Base-by-base conservation (phyloP, 2,329 filamentous ascomycete species). In the Alternaria conjuncta region DNA sequence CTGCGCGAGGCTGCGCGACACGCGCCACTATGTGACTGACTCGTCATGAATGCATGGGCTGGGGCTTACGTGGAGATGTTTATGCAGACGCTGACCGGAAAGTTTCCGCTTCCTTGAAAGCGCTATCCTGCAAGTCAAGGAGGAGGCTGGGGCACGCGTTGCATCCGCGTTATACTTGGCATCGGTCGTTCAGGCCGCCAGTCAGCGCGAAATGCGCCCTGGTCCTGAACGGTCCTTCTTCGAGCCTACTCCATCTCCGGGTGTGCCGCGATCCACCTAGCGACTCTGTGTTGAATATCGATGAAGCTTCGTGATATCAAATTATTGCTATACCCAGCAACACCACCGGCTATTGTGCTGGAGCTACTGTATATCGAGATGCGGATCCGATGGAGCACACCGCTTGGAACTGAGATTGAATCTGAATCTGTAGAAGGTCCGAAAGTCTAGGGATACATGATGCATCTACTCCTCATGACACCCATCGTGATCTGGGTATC, bases 401-500 rank as follows among this genome's bases (percentile, higher is more conserved):
- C 45, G 18, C n/a, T 47, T 50, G 20, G 32, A 53, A n/a, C 3
- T 41, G 49, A 53, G 21, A 53, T 41, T n/a, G 49, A 25, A 36
- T 36, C 13, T 41, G 49, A 51, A 30, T 57, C 30, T 61, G 30
- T 25, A 54, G n/a, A 55, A 62, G 41, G 47, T 53, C 57, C 57
- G 54, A 28, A 23, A 53, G 23, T 53, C 47, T 51, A 56, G 32
- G 10, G 10, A 51, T 63, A 60, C 56, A 60, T 57, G 15, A 43
- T 53, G 25, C 11, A 7, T 41, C 28, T 15, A 59, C 44, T 46
- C 46, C 30, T 53, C 45, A 36, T 18, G 12, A 55, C 15, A 20
- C 41, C 23, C 25, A 46, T 32, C 43, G 12, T 21, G 55, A 51
- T 50, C 25, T 54, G 61, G 57, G 53, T 58, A 67, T 64, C 56